These are phyloP conservation scores for Ilex paraguariensis DNA, from an alignment of 305 asterid species.

Conservation along the genomic window DNA sequence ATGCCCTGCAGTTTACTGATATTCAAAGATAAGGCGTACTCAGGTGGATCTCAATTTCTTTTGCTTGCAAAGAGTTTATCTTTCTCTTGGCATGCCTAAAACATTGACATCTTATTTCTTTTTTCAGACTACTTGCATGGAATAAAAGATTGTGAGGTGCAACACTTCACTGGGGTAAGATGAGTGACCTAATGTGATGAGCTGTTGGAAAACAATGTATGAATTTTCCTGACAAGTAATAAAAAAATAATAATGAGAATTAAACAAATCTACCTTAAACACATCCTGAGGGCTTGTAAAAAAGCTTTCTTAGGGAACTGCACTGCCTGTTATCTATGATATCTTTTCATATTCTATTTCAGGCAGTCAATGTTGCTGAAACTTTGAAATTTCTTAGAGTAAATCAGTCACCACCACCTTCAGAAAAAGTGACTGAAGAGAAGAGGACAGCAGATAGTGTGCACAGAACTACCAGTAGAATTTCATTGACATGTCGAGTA, in stretches of 20 bases:
- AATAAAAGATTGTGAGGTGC: conserved; percentile 59
- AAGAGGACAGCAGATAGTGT: conserved; percentile 31
- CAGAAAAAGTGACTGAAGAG: conserved; percentile 17
- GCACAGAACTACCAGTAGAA: conserved; percentile 59
- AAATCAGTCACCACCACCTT: conserved; percentile 17
- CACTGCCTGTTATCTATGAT: background rate
- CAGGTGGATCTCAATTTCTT: conserved; percentile 39
- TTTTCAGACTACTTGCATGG: conserved; percentile 83
- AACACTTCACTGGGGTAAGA: conserved; percentile 54
- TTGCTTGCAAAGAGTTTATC: background rate
- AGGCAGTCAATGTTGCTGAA: conserved; percentile 55
- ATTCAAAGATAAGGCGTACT: conserved; percentile 76
- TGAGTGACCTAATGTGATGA: background rate
- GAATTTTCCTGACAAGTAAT: background rate
- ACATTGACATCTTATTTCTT: background rate
- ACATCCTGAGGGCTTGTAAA: background rate
- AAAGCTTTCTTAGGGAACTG: background rate
- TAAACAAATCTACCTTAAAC: background rate
- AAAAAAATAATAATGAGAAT: background rate
- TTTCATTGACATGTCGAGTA: conserved; percentile 83
- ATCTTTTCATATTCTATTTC: conserved; percentile 15
- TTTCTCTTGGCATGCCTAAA: no score
- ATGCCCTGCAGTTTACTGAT: conserved; percentile 90
- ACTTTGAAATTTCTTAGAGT: conserved; percentile 18
- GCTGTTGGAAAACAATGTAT: background rate